These are phyloP conservation scores for Botrytis medusae DNA, from an alignment of 2,329 filamentous ascomycete species.

Conservation along the genomic window DNA sequence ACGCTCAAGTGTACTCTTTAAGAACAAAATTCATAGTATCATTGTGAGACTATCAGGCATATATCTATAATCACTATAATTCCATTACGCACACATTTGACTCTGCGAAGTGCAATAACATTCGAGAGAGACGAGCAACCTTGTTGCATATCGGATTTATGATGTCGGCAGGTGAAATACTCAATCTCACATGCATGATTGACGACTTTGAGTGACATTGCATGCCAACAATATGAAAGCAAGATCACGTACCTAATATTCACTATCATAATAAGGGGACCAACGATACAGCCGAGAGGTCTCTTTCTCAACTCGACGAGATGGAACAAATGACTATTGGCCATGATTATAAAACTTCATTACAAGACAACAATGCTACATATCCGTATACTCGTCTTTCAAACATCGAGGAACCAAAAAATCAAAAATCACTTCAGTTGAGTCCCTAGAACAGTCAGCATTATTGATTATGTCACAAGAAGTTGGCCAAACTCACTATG, in stretches of 20 bases:
- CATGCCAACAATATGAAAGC: too few relatives aligned
- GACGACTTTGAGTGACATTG: too few relatives aligned
- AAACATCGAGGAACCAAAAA: not conserved
- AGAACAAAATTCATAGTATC: too few relatives aligned
- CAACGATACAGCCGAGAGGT: not conserved
- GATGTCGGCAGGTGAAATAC: too few relatives aligned
- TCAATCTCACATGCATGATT: too few relatives aligned
- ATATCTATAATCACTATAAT: too few relatives aligned
- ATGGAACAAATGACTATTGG: not conserved
- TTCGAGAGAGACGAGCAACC: too few relatives aligned
- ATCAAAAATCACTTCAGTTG: not conserved
- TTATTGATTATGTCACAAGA: not conserved
- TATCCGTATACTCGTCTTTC: not conserved
- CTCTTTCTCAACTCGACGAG: not conserved
- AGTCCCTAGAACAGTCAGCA: constrained; percentile 3
- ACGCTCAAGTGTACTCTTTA: too few relatives aligned
- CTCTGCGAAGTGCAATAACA: too few relatives aligned
- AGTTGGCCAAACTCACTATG: not conserved
- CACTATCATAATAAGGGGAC: not conserved
- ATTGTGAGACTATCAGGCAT: too few relatives aligned
- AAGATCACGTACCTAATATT: not conserved
- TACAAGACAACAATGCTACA: not conserved
- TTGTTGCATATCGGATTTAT: too few relatives aligned
- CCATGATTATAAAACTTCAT: not conserved
- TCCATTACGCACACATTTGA: too few relatives aligned